phyloP scores from a whole-genome alignment of 139 green algal genomes.

The Astrephomene gubernaculifera region DNA sequence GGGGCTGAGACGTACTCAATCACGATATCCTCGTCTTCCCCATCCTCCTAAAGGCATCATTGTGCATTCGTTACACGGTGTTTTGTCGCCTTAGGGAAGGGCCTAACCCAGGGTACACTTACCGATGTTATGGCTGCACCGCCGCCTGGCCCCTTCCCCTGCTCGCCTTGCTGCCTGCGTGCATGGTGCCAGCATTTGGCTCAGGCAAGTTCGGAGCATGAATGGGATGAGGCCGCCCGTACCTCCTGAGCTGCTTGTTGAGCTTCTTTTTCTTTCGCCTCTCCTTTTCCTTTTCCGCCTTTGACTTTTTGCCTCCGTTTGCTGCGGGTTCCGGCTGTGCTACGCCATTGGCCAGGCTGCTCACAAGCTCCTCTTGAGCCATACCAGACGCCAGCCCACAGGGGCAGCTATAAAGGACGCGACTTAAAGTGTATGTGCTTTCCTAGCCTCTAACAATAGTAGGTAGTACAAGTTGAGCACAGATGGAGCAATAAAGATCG shows the following conservation, averaged over 20 bases:
- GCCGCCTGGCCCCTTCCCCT: not conserved
- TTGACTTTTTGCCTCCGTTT: conserved; percentile 45
- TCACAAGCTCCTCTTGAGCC: conserved; percentile 8
- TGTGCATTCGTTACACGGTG: no score
- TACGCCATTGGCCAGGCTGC: not conserved
- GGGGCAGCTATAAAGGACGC: conserved; percentile 2
- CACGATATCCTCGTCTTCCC: conserved; percentile 60
- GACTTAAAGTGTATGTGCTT: no score
- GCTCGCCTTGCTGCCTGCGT: conserved; percentile 41
- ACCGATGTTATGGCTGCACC: not conserved
- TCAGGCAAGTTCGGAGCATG: not conserved
- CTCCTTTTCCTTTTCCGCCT: conserved; percentile 68
- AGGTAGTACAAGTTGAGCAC: no score
- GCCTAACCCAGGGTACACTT: no score
- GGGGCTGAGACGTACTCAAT: conserved; percentile 69
- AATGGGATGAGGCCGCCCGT: not conserved
- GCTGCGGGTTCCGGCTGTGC: not conserved
- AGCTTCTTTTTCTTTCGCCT: conserved; percentile 58
- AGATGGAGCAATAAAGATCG: not conserved
- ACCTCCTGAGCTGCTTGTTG: conserved; percentile 64
- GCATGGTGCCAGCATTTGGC: not conserved
- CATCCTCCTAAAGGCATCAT: conserved; percentile 30
- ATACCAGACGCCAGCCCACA: conserved; percentile 13
- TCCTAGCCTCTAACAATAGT: no score
- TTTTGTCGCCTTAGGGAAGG: no score